phyloP scores from a whole-genome alignment of 805 yeast species.

The Zygoascus biomembranicola region DNA sequence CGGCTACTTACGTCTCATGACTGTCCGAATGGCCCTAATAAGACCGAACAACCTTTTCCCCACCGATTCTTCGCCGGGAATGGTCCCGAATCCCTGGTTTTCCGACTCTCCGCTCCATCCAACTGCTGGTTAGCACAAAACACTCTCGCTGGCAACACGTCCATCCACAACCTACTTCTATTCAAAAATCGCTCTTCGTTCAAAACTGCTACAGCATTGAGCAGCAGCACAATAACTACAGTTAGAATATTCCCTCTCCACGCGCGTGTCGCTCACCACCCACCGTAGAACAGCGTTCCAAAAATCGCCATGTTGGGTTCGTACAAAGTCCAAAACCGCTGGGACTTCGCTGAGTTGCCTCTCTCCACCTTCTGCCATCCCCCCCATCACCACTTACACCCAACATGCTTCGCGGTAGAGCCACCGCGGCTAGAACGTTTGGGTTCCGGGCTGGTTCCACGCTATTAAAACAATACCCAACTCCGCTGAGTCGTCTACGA shows the following conservation, averaged over 20 bases:
- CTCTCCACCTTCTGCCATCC: neutral
- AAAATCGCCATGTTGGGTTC: conserved; percentile 15
- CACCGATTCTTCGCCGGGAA: conserved; percentile 40
- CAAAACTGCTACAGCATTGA: conserved; percentile 69
- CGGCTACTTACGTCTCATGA: conserved; percentile 50
- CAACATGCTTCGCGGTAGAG: neutral
- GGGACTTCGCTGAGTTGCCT: neutral
- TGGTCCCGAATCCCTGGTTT: conserved; percentile 36
- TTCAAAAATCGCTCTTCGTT: conserved; percentile 74
- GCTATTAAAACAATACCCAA: neutral
- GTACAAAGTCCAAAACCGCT: neutral
- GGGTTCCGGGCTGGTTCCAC: conserved; percentile 1
- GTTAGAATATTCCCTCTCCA: neutral
- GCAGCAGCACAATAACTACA: conserved; percentile 36
- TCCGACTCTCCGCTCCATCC: conserved; percentile 37
- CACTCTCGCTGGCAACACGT: neutral
- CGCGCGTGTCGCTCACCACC: conserved; percentile 1
- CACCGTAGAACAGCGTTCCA: conserved; percentile 30
- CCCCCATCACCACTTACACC: neutral
- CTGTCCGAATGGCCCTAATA: conserved; percentile 66
- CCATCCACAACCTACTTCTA: conserved; percentile 36
- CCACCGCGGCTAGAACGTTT: neutral
- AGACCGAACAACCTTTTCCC: conserved; percentile 54
- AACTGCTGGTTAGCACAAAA: conserved; percentile 24
- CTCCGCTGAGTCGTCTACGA: neutral